Conservation (phyloP, 495 filamentous ascomycete species). For the Lindgomyces ingoldianus region DNA sequence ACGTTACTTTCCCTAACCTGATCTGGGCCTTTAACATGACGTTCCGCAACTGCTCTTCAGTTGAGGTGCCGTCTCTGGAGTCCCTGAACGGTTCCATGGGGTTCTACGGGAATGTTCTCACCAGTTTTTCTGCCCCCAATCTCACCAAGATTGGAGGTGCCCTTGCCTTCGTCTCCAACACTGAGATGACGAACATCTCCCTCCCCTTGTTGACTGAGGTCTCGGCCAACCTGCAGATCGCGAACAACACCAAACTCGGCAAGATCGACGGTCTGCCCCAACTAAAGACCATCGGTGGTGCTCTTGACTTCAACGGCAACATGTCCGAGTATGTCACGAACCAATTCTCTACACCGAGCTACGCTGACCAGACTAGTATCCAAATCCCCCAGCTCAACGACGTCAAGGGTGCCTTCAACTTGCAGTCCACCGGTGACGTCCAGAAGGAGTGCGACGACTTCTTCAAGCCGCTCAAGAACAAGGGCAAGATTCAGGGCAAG, state of each 20-base stretch:
- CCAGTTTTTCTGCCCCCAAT: conserved; percentile 69
- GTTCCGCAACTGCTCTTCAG: conserved; percentile 75
- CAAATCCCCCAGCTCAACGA: conserved; percentile 66
- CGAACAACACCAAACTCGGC: conserved; percentile 78
- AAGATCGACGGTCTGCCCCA: conserved; percentile 64
- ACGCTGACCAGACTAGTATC: conserved; percentile 55
- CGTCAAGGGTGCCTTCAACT: conserved; percentile 84
- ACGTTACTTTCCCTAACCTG: conserved; percentile 72
- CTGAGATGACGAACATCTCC: conserved; percentile 71
- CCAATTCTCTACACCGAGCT: not conserved
- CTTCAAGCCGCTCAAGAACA: conserved; percentile 56
- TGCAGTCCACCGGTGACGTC: conserved; percentile 65
- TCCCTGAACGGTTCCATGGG: conserved; percentile 76
- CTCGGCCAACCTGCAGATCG: conserved; percentile 76
- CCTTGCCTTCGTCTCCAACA: conserved; percentile 79
- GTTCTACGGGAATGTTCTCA: conserved; percentile 79
- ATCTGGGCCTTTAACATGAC: conserved; percentile 79
- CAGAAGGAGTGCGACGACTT: conserved; percentile 38
- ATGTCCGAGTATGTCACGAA: conserved; percentile 70
- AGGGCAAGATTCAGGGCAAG: conserved; percentile 47
- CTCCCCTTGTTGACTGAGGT: conserved; percentile 67
- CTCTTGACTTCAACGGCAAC: conserved; percentile 84
- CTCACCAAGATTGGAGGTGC: conserved; percentile 68
- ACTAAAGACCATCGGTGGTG: conserved; percentile 73
- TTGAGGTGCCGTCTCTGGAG: conserved; percentile 75